A percentile compares a stretch with the other conserved stretches of the same genome.
Conservation (phyloP, 202 grass and related monocot species). For the Setaria italica region DNA sequence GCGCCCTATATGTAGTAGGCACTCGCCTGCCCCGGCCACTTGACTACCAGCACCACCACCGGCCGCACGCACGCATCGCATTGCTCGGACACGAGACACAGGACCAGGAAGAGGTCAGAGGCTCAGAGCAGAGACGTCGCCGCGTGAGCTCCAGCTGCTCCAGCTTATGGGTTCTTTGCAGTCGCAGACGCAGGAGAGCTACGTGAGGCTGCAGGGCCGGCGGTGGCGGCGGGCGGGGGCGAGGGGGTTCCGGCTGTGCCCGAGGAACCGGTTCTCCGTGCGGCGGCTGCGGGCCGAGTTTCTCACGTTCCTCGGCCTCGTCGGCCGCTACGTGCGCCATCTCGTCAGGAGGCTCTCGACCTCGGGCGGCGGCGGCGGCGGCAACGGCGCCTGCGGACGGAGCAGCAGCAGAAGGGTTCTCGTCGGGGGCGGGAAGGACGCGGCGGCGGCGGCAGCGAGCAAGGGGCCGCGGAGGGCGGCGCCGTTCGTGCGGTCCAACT, state of each 20-base stretch:
- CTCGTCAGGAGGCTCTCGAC: conserved; percentile 37
- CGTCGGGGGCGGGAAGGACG: neutral
- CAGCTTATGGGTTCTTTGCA: conserved; percentile 12
- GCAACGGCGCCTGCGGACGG: conserved; percentile 25
- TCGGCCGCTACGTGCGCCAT: conserved; percentile 56
- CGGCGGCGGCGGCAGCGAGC: neutral
- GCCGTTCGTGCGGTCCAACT: conserved; percentile 67
- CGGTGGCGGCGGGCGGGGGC: conserved; percentile 32
- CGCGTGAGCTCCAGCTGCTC: neutral
- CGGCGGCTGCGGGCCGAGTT: conserved; percentile 64
- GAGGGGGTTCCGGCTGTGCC: conserved; percentile 65
- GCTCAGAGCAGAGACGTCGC: neutral
- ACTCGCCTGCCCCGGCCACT: neutral
- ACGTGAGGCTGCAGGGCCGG: conserved; percentile 42
- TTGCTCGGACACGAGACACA: neutral
- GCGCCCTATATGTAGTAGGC: conserved; percentile 37
- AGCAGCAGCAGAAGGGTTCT: conserved; percentile 53
- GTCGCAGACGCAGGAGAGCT: conserved; percentile 40
- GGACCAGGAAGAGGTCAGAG: too few relatives aligned
- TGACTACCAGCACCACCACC: conserved; percentile 15
- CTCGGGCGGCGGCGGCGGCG: neutral
- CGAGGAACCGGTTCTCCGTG: conserved; percentile 58
- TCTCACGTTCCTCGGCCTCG: conserved; percentile 51
- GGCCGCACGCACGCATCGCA: neutral
- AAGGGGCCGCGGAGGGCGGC: conserved; percentile 31